Evolutionary conservation across 2,329 filamentous ascomycete genomes (phyloP).

Genomic region (Aspergillus sergii): DNA sequence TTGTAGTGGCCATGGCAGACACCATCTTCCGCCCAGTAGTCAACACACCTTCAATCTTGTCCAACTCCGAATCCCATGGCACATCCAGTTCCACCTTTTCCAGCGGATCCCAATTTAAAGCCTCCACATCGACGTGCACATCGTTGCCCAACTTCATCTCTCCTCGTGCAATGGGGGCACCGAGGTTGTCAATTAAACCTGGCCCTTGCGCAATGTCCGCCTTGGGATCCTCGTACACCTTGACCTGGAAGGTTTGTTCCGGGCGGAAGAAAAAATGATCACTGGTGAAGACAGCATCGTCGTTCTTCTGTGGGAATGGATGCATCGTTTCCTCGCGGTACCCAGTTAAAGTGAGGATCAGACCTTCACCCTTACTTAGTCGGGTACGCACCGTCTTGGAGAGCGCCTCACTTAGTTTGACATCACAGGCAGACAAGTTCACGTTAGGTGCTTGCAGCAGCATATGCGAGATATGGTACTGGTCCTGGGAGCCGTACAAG

Average conservation of each 20-base stretch:
- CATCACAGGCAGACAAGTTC: conserved; percentile 31
- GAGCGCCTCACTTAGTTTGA: background rate
- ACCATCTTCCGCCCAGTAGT: background rate
- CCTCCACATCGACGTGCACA: background rate
- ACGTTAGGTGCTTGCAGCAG: conserved; percentile 49
- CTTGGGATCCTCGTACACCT: conserved; percentile 33
- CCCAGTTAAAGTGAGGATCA: conserved; percentile 36
- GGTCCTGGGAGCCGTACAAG: conserved; percentile 42
- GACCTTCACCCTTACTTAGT: conserved; percentile 5
- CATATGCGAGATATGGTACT: conserved; percentile 49
- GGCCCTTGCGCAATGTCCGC: background rate
- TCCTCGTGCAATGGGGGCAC: background rate
- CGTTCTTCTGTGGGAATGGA: conserved; percentile 35
- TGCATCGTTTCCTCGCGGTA: conserved; percentile 44
- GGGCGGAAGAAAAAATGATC: conserved; percentile 37
- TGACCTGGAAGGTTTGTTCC: conserved; percentile 29
- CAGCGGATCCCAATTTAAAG: background rate
- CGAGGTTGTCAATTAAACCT: background rate
- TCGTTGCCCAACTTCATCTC: background rate
- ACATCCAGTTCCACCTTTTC: background rate
- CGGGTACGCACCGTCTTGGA: conserved; percentile 3
- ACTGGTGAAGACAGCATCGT: conserved; percentile 10
- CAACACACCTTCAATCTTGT: background rate
- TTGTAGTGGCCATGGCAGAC: no score
- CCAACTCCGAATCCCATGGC: background rate